A percentile compares a stretch with the other conserved stretches of the same genome.
phyloP scores from a whole-genome alignment of 495 filamentous ascomycete species.

The Lasiosphaeria hispida region DNA sequence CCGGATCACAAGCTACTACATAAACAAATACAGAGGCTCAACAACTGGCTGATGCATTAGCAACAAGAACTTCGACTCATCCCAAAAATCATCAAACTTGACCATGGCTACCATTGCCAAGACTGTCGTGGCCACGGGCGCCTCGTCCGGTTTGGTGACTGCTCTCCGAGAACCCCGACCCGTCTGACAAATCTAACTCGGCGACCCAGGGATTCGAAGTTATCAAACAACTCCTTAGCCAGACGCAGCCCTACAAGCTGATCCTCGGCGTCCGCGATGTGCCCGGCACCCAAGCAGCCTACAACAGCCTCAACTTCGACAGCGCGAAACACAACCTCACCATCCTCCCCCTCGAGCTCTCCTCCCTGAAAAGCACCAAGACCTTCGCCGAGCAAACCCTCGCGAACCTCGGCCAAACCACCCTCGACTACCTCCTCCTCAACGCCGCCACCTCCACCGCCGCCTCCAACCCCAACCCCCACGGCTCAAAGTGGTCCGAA shows the following conservation, averaged over 20 bases:
- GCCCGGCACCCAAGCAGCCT: slow-evolving; percentile 34
- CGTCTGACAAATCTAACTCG: not conserved
- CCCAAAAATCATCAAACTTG: not conserved
- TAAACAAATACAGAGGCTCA: too few species aligned
- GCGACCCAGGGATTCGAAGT: slow-evolving; percentile 41
- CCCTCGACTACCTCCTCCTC: slow-evolving; percentile 42
- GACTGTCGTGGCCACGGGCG: slow-evolving; percentile 45
- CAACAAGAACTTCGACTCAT: too few species aligned
- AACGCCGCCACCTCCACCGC: slow-evolving; percentile 35
- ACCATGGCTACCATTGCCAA: slow-evolving; percentile 37
- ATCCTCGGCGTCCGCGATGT: slow-evolving; percentile 45
- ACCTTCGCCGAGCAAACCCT: slow-evolving; percentile 37
- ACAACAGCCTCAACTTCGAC: slow-evolving; percentile 35
- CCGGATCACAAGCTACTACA: too few species aligned
- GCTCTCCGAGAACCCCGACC: not conserved
- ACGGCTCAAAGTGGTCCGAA: slow-evolving; percentile 41
- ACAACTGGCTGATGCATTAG: too few species aligned
- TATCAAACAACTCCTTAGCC: slow-evolving; percentile 39
- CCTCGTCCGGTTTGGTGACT: slow-evolving; percentile 42
- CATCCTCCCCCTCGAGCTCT: slow-evolving; percentile 43
- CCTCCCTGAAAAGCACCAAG: slow-evolving; percentile 34
- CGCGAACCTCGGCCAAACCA: slow-evolving; percentile 32
- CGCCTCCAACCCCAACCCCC: slow-evolving; percentile 24
- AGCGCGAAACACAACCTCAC: slow-evolving; percentile 34
- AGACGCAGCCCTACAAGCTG: slow-evolving; percentile 40